phyloP scores from a whole-genome alignment of 768 basidiomycete genomes.

The Thelephora ganbajun region DNA sequence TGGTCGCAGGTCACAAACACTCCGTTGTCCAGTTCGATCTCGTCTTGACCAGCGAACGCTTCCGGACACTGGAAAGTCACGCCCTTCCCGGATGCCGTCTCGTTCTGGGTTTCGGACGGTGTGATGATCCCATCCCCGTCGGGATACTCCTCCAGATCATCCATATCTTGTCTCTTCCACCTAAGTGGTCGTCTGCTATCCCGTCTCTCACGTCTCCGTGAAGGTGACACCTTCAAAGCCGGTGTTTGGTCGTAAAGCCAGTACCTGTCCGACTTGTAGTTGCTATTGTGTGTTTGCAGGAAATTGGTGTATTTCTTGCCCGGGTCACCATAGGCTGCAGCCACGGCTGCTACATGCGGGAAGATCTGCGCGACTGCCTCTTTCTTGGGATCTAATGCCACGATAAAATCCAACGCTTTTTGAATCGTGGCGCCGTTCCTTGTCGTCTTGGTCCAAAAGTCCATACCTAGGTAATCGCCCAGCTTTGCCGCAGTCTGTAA shows the following conservation, averaged over 20 bases:
- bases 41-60: conserved; percentile 17
- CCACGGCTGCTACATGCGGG: conserved; percentile 37
- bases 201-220: conserved; percentile 12
- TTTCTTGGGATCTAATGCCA: conserved; percentile 25
- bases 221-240: conserved; percentile 26
- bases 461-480: conserved; percentile 33
- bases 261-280: conserved; percentile 25
- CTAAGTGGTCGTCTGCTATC: conserved; percentile 5
- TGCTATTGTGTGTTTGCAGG: conserved; percentile 18
- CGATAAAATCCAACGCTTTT: conserved; percentile 33
- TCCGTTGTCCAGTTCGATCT: conserved; percentile 27
- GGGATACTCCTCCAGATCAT: neutral
- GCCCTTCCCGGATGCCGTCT: neutral
- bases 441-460: conserved; percentile 33
- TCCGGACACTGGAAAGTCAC: conserved; percentile 25
- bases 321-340: conserved; percentile 41
- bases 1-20: conserved; percentile 31
- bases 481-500: conserved; percentile 37
- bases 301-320: conserved; percentile 32
- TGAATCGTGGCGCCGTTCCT: conserved; percentile 39
- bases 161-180: neutral
- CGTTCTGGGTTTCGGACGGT: neutral
- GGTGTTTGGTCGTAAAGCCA: conserved; percentile 34
- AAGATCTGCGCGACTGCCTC: conserved; percentile 27
- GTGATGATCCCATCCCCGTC: neutral